Evolutionary conservation across 2,329 filamentous ascomycete genomes (phyloP), one percentile per base, ranked within the genome.

Genomic region (Hymenoscyphus albidus): DNA sequence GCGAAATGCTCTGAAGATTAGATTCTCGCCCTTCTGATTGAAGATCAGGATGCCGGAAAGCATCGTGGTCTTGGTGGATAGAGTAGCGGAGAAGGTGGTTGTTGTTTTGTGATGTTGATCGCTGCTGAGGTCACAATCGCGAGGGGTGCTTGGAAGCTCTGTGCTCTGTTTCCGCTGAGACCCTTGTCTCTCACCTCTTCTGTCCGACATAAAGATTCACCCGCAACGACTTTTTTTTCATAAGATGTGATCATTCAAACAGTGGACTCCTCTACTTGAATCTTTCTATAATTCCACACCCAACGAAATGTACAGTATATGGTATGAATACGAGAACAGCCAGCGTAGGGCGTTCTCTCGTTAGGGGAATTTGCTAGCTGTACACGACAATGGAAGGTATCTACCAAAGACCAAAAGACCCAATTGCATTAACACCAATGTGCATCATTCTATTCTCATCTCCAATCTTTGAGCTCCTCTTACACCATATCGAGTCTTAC

Each of bases 11-110:
- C 95, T 92, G 82, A 99, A 97, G 79, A 99, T 99, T 76, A 99
- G 91, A 80, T 99, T 97, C 82, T 99, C 95, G 80, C 95, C 95
- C 81, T 99, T 99, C 79, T 99, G 95, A 73, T 99, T 99, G 85
- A 99, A 99, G 72, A 99, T 89, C 71, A 99, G 88, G 75, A 99
- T 94, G 66, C 95, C 95, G 72, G 94, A 98, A 72, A 99, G 84
- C 96, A 99, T 99, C 69, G 74, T 88, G 80, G 69, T 56, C 63
- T 58, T 63, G 38, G 57, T 59, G 27, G 40, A 61, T 27, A 58
- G 57, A 58, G 44, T 40, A 59, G 32, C 22, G 14, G 55, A 22
- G 35, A 40, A 16, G 6, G 38, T 63, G 51, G 63, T 59, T 22
- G 18, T 32, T 58, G 55, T 39, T 40, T 39, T 32, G 54, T n/a